Percentiles rank a stretch among this genome's conserved stretches.
Conservation (phyloP, 83 land plant species). For the Diphasiastrum complanatum region DNA sequence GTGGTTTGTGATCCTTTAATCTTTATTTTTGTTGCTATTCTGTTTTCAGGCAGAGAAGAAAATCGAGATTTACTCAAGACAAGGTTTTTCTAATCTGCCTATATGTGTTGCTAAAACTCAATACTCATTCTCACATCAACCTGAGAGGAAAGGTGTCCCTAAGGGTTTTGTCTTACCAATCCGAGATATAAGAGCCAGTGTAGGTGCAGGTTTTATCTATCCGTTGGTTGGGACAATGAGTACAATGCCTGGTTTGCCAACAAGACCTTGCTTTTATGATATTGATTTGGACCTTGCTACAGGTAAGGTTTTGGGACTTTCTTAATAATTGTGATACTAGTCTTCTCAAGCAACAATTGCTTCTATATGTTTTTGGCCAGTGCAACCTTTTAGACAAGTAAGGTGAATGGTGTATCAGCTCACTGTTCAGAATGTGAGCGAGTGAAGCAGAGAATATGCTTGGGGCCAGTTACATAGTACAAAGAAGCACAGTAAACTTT, state of each 20-base stretch:
- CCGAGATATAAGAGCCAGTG: conserved; percentile 80
- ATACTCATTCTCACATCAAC: conserved; percentile 79
- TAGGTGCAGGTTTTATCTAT: conserved; percentile 93
- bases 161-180: conserved; percentile 74
- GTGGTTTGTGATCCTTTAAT: no score
- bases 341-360: neutral
- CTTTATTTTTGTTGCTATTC: neutral
- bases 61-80: conserved; percentile 77
- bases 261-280: conserved; percentile 93
- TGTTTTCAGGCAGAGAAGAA: conserved; percentile 78
- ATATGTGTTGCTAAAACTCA: conserved; percentile 98
- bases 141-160: conserved; percentile 83
- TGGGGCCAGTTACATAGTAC: no score
- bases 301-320: conserved; percentile 77
- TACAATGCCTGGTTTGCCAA: conserved; percentile 98
- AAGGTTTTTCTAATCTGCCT: conserved; percentile 79
- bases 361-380: no score
- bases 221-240: conserved; percentile 92
- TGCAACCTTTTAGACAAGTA: no score
- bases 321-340: conserved; percentile 24
- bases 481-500: no score
- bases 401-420: no score
- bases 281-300: conserved; percentile 79
- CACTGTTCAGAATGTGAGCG: no score
- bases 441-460: no score